Conservation (phyloP, 1,284 basidiomycete genomes). For the Fomitopsis palustris region DNA sequence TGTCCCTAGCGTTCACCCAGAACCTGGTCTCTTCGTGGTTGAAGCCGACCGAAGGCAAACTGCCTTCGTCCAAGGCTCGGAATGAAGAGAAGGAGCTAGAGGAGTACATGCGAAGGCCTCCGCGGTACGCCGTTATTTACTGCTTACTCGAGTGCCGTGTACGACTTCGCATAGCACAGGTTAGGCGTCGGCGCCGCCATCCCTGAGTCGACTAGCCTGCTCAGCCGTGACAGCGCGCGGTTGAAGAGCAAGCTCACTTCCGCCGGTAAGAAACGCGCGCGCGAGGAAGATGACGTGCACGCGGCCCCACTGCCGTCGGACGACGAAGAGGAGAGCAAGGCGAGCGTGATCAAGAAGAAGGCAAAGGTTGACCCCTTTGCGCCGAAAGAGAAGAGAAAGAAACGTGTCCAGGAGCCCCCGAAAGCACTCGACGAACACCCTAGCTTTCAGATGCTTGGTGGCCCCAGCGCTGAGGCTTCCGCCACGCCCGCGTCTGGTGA, state of each 20-base stretch:
- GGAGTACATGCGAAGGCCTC: conserved; percentile 61
- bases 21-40: conserved; percentile 73
- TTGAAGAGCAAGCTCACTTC: conserved; percentile 53
- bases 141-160: conserved; percentile 5
- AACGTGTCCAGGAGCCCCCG: conserved; percentile 4
- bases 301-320: conserved; percentile 29
- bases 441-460: background rate
- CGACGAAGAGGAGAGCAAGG: conserved; percentile 55
- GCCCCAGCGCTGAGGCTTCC: background rate
- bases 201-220: conserved; percentile 40
- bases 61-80: conserved; percentile 16
- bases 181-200: conserved; percentile 67
- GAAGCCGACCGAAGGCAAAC: conserved; percentile 39
- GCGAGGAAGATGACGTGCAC: conserved; percentile 23
- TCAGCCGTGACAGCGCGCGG: conserved; percentile 45
- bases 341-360: conserved; percentile 55
- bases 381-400: conserved; percentile 31
- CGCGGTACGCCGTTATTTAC: conserved; percentile 45
- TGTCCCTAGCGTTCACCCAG: conserved; percentile 72
- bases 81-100: conserved; percentile 56
- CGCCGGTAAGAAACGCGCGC: conserved; percentile 42
- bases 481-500: background rate
- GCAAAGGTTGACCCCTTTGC: conserved; percentile 53
- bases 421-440: background rate
- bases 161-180: conserved; percentile 32